Evolutionary conservation across 192 early-diverging fungal species (phyloP).

Genomic region (Paraglomus brasilianum): DNA sequence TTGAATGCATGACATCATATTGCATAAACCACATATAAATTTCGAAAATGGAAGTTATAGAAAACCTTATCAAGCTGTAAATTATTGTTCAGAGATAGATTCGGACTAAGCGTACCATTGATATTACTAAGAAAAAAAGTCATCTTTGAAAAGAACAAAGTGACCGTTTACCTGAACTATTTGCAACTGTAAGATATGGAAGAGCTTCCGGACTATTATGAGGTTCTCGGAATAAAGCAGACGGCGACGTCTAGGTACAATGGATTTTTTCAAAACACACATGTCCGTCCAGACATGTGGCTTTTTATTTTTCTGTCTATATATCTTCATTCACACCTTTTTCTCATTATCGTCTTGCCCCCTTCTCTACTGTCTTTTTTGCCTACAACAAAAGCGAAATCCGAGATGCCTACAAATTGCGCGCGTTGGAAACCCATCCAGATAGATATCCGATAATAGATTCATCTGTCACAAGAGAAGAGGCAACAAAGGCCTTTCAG

Average conservation of each 20-base stretch:
- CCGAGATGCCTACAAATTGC: constrained; percentile 77
- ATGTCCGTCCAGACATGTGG: background rate
- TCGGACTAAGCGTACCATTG: too few relatives aligned
- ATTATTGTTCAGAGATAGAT: too few relatives aligned
- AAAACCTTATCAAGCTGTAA: too few relatives aligned
- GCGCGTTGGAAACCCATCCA: constrained; percentile 69
- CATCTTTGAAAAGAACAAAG: too few relatives aligned
- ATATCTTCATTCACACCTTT: background rate
- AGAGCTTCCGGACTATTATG: constrained; percentile 64
- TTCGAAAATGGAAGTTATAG: too few relatives aligned
- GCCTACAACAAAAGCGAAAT: constrained; percentile 54
- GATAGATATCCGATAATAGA: constrained; percentile 53
- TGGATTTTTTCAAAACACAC: background rate
- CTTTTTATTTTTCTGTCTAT: background rate
- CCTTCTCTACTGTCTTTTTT: too few relatives aligned
- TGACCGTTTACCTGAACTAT: too few relatives aligned
- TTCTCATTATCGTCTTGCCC: too few relatives aligned
- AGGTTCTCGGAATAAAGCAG: constrained; percentile 55
- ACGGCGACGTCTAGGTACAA: constrained; percentile 53
- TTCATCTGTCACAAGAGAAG: constrained; percentile 34
- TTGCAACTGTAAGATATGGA: too few relatives aligned
- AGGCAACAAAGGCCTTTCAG: constrained; percentile 58
- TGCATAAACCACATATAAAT: too few relatives aligned
- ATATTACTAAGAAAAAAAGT: too few relatives aligned
- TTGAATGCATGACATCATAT: too few relatives aligned